Conservation (phyloP, 208 protist species). For the Trichomonas vaginalis region DNA sequence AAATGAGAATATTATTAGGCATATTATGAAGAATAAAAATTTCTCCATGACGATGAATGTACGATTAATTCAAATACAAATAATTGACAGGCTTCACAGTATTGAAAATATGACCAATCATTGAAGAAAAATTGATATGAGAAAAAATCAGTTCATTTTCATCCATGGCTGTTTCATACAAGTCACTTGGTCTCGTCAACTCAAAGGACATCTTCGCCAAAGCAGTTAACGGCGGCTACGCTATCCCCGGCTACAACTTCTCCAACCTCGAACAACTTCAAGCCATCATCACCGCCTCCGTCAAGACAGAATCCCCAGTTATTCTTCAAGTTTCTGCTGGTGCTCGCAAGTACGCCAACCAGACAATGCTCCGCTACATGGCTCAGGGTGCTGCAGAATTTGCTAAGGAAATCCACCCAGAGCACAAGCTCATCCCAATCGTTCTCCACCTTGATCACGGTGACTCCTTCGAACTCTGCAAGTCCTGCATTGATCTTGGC, state of each 20-base stretch:
- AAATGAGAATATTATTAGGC: no score
- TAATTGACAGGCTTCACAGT: no score
- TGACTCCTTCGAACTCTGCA: constrained; percentile 26
- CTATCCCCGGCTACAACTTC: constrained; percentile 40
- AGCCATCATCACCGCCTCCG: constrained; percentile 32
- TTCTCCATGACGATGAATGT: no score
- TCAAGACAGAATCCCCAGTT: constrained; percentile 34
- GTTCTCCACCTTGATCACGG: constrained; percentile 39
- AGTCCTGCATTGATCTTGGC: constrained; percentile 28
- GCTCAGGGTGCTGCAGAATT: constrained; percentile 32
- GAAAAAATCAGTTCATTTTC: neutral
- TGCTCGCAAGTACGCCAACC: constrained; percentile 37
- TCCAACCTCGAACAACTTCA: constrained; percentile 44
- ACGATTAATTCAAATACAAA: no score
- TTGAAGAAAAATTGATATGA: no score
- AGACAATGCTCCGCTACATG: constrained; percentile 34
- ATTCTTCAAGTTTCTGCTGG: constrained; percentile 41
- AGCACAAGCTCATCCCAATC: constrained; percentile 26
- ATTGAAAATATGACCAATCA: no score
- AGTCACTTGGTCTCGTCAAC: neutral
- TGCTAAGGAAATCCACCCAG: constrained; percentile 25
- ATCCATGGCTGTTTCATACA: neutral
- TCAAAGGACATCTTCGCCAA: constrained; percentile 25
- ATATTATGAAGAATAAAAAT: no score
- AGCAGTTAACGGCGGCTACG: constrained; percentile 31